phyloP scores from a whole-genome alignment of 495 filamentous ascomycete genomes.

The Staphylotrichum longicolle region DNA sequence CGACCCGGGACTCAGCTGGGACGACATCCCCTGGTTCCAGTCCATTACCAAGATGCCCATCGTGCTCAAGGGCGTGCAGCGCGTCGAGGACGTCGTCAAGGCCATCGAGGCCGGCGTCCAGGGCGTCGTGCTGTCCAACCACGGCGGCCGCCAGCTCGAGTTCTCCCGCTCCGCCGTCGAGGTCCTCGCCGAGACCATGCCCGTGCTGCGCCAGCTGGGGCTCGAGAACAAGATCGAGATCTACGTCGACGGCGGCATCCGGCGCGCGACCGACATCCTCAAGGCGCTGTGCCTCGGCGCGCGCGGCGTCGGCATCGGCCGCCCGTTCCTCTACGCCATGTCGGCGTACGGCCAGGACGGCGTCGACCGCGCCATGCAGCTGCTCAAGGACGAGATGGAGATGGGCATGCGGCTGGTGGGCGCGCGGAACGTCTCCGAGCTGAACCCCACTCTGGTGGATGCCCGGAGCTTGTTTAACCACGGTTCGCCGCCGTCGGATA shows the following conservation, averaged over 20 bases:
- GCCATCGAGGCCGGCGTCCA: conserved; percentile 82
- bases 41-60: conserved; percentile 95
- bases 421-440: conserved; percentile 64
- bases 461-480: conserved; percentile 70
- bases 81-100: conserved; percentile 88
- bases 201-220: conserved; percentile 77
- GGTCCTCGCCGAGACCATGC: conserved; percentile 94
- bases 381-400: conserved; percentile 97
- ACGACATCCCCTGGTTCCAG: conserved; percentile 92
- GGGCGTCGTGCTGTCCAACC: conserved; percentile 94
- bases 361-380: conserved; percentile 87
- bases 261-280: conserved; percentile 89
- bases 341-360: conserved; percentile 83
- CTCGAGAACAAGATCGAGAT: conserved; percentile 84
- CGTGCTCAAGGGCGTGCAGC: conserved; percentile 92
- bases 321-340: conserved; percentile 97
- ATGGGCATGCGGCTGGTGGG: conserved; percentile 98
- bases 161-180: conserved; percentile 89
- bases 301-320: conserved; percentile 87
- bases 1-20: conserved; percentile 86
- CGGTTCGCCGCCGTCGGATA: conserved; percentile 64
- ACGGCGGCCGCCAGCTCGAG: conserved; percentile 96
- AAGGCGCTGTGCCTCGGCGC: conserved; percentile 95
- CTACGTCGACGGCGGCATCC: conserved; percentile 85
- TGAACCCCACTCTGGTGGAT: conserved; percentile 78